These are phyloP conservation scores for Glonium stellatum DNA, from an alignment of 495 filamentous ascomycete species.

Conservation along the genomic window DNA sequence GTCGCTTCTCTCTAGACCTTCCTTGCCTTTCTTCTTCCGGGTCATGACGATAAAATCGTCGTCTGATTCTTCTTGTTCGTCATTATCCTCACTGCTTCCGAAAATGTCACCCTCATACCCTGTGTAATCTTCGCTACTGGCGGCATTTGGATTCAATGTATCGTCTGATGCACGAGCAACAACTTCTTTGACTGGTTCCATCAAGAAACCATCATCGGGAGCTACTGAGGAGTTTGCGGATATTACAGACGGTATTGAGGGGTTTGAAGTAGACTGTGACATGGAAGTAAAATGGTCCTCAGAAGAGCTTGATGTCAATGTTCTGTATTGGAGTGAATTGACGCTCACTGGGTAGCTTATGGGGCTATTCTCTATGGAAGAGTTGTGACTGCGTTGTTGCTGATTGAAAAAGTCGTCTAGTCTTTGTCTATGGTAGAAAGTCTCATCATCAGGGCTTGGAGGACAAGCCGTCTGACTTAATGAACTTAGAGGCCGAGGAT, in stretches of 20 bases:
- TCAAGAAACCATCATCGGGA: conserved; percentile 24
- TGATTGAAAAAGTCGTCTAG: conserved; percentile 17
- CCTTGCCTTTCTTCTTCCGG: conserved; percentile 10
- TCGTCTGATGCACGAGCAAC: conserved; percentile 24
- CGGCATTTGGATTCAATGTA: conserved; percentile 27
- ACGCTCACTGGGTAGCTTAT: conserved; percentile 13
- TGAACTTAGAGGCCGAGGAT: conserved; percentile 14
- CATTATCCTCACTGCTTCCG: conserved; percentile 32
- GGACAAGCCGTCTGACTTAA: conserved; percentile 31
- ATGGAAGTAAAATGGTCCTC: conserved; percentile 39
- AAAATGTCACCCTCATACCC: conserved; percentile 44
- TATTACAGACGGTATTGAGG: conserved; percentile 41
- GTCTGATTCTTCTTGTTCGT: conserved; percentile 26
- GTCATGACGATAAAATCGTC: conserved; percentile 31
- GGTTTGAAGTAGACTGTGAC: conserved; percentile 39
- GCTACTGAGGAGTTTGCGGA: conserved; percentile 37
- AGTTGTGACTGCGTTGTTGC: conserved; percentile 6
- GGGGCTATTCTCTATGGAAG: conserved; percentile 28
- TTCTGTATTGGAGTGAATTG: conserved; percentile 14
- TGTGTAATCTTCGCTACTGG: conserved; percentile 43
- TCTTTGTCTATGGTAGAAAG: conserved; percentile 18
- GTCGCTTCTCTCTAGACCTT: conserved; percentile 12
- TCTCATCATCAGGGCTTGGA: conserved; percentile 37
- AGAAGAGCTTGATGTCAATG: conserved; percentile 36
- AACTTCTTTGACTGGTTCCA: conserved; percentile 1